These are phyloP conservation scores for Exophiala xenobiotica DNA, from an alignment of 2,329 filamentous ascomycete species.

Conservation along the genomic window DNA sequence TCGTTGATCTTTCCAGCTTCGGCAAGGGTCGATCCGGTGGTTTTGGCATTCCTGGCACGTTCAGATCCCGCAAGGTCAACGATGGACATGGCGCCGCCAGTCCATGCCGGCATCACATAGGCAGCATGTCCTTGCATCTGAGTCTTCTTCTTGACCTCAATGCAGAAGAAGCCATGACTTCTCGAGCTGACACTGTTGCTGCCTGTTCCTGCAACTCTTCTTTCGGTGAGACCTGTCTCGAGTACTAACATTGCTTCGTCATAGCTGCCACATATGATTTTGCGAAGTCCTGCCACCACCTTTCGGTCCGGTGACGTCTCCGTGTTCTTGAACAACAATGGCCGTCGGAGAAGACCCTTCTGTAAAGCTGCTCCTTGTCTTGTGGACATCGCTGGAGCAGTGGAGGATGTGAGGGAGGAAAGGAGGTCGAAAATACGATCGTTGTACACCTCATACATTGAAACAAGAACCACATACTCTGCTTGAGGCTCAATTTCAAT, in stretches of 20 bases:
- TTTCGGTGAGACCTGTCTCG: slow-evolving; percentile 82
- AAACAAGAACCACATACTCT: slow-evolving; percentile 85
- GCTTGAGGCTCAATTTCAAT: slow-evolving; percentile 66
- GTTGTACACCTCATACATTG: slow-evolving; percentile 99
- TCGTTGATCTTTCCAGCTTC: slow-evolving; percentile 99
- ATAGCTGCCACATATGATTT: slow-evolving; percentile 79
- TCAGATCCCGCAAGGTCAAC: slow-evolving; percentile 64
- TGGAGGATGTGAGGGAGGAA: slow-evolving; percentile 52
- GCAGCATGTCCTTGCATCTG: slow-evolving; percentile 53
- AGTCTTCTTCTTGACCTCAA: slow-evolving; percentile 84
- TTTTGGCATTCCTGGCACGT: slow-evolving; percentile 88
- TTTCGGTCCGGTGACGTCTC: slow-evolving; percentile 88
- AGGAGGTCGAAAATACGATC: slow-evolving; percentile 95
- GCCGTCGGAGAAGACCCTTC: slow-evolving; percentile 72
- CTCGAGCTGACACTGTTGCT: slow-evolving; percentile 90
- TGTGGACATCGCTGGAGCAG: slow-evolving; percentile 40
- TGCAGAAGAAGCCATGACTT: slow-evolving; percentile 93
- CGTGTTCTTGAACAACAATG: slow-evolving; percentile 87
- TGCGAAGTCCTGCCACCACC: slow-evolving; percentile 85
- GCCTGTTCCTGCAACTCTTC: slow-evolving; percentile 83
- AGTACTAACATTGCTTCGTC: slow-evolving; percentile 85
- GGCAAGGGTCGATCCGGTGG: slow-evolving; percentile 83
- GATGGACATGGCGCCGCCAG: slow-evolving; percentile 28
- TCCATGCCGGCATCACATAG: slow-evolving; percentile 55
- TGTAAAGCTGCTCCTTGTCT: slow-evolving; percentile 49